A percentile compares a stretch with the other conserved stretches of the same genome.
Conservation (phyloP, 192 early-diverging fungal species). For the Borealophlyctis nickersoniae region DNA sequence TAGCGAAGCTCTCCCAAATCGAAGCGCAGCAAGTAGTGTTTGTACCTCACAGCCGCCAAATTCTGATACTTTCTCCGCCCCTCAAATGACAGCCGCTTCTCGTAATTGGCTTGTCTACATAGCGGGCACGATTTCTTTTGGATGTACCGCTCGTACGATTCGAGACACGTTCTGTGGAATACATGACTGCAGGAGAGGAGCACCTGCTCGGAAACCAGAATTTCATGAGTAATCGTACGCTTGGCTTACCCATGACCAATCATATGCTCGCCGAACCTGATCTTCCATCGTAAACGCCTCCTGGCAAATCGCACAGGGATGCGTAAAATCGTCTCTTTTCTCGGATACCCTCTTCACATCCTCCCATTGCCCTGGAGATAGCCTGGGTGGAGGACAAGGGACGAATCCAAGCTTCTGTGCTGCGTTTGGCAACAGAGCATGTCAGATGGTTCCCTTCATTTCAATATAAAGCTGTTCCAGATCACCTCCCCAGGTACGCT, state of each 20-base stretch:
- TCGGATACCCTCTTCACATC: background rate
- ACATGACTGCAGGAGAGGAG: slow-evolving; percentile 20
- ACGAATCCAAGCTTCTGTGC: slow-evolving; percentile 18
- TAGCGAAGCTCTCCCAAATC: too few species aligned
- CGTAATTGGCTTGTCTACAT: slow-evolving; percentile 19
- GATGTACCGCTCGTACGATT: slow-evolving; percentile 21
- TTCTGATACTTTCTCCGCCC: slow-evolving; percentile 10
- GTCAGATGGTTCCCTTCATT: background rate
- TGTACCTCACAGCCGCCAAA: background rate
- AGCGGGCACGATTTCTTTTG: slow-evolving; percentile 14
- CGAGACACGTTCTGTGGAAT: slow-evolving; percentile 19
- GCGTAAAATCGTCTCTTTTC: slow-evolving; percentile 6
- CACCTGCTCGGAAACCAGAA: slow-evolving; percentile 1
- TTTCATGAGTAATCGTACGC: background rate
- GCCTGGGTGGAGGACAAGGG: background rate
- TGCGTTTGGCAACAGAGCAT: too few species aligned
- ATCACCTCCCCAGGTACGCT: background rate
- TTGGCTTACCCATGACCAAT: background rate
- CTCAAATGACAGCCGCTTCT: slow-evolving; percentile 15
- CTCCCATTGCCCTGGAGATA: slow-evolving; percentile 8
- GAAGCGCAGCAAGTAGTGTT: background rate
- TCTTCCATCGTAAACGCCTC: slow-evolving; percentile 16
- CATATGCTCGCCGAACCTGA: slow-evolving; percentile 5
- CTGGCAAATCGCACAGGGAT: slow-evolving; percentile 19
- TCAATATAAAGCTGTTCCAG: background rate